These are phyloP conservation scores for Cardiospermum halicacabum DNA, from an alignment of 345 rosid species.

Conservation along the genomic window DNA sequence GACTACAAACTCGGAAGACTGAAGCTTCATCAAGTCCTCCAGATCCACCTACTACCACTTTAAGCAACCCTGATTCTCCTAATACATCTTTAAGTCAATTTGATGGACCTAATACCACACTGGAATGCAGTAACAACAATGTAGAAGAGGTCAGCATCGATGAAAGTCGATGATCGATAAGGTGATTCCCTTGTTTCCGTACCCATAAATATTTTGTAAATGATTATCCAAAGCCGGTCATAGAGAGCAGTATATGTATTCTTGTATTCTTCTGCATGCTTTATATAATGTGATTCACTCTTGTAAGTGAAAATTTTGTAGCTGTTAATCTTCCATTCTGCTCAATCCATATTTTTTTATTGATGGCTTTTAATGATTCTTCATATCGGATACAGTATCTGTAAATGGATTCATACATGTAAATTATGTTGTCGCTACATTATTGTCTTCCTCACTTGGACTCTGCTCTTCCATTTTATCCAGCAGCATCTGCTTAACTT, in stretches of 20 bases:
- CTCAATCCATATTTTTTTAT: neutral
- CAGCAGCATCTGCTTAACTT: constrained; percentile 35
- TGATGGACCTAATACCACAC: constrained; percentile 36
- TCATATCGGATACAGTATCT: neutral
- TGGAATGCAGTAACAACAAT: constrained; percentile 34
- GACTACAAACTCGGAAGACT: constrained; percentile 61
- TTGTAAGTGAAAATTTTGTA: constrained; percentile 24
- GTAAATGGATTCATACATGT: neutral
- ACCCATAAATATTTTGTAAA: constrained; percentile 10
- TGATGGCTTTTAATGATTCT: neutral
- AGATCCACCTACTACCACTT: constrained; percentile 36
- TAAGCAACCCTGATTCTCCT: constrained; percentile 37
- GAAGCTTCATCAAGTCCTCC: constrained; percentile 35
- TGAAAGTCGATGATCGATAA: constrained; percentile 58
- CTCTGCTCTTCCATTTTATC: constrained; percentile 26
- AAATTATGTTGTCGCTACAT: neutral
- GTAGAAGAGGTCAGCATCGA: constrained; percentile 55
- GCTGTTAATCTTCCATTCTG: no score
- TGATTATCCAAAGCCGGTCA: constrained; percentile 5
- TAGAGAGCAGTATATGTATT: no score
- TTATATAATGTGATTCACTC: constrained; percentile 3
- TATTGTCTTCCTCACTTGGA: neutral
- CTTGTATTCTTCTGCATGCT: neutral
- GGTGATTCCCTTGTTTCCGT: constrained; percentile 17
- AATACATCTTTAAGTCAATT: constrained; percentile 35